Evolutionary conservation across 2,329 filamentous ascomycete genomes (phyloP).

Genomic region (Botrytis byssoidea): DNA sequence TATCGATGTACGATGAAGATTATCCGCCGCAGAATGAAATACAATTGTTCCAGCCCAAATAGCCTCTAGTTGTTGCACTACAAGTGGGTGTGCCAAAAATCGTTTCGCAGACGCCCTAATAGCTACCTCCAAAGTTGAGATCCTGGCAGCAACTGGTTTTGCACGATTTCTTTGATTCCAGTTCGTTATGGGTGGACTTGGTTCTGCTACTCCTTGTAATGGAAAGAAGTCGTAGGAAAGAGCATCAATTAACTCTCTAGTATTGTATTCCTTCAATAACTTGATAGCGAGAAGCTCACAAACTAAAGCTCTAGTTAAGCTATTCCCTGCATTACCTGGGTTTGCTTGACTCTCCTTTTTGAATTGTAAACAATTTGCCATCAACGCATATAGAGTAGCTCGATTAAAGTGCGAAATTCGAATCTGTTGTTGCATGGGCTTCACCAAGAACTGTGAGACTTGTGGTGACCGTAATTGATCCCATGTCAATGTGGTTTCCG

Average conservation of each 20-base stretch:
- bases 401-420: conserved; percentile 78
- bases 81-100: conserved; percentile 85
- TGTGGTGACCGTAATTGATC: conserved; percentile 95
- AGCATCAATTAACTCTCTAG: conserved; percentile 87
- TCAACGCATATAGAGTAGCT: conserved; percentile 82
- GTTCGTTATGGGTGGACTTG: conserved; percentile 41
- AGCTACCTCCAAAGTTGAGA: conserved; percentile 88
- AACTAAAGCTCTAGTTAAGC: conserved; percentile 79
- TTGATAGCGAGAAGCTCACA: conserved; percentile 91
- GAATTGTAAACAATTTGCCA: conserved; percentile 94
- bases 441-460: conserved; percentile 91
- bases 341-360: conserved; percentile 79
- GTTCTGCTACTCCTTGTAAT: conserved; percentile 70
- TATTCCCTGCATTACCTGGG: conserved; percentile 80
- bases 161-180: conserved; percentile 44
- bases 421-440: conserved; percentile 91
- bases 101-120: conserved; percentile 91
- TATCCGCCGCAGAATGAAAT: conserved; percentile 87
- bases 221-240: conserved; percentile 95
- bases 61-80: conserved; percentile 91
- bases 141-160: conserved; percentile 64
- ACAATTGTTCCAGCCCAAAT: conserved; percentile 97
- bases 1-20: conserved; percentile 56
- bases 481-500: conserved; percentile 91
- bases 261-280: conserved; percentile 83